Conservation (phyloP, 352 stramenopile genomes). For the Phytopythium helicoides region DNA sequence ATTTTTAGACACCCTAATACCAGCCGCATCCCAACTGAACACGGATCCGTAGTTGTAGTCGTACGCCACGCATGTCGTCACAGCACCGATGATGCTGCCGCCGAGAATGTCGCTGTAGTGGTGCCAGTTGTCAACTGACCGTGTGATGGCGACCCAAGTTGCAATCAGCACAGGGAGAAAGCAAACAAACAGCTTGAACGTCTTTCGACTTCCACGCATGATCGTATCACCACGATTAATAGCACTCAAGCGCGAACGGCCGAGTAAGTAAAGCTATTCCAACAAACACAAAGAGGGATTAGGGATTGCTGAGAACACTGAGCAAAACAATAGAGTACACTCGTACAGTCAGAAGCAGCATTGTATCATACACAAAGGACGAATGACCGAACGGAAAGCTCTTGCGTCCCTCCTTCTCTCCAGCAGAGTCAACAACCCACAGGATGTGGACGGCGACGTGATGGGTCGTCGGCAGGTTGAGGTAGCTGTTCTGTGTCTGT, state of each 20-base stretch:
- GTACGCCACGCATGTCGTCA: slow-evolving; percentile 38
- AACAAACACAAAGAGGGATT: slow-evolving; percentile 2
- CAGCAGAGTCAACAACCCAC: too few relatives aligned
- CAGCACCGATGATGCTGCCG: slow-evolving; percentile 48
- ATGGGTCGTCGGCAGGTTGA: too few relatives aligned
- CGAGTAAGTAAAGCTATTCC: slow-evolving; percentile 72
- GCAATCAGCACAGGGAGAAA: slow-evolving; percentile 59
- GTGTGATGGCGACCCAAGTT: slow-evolving; percentile 65
- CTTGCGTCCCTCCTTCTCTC: too few relatives aligned
- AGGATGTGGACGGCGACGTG: too few relatives aligned
- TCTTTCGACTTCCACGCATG: slow-evolving; percentile 42
- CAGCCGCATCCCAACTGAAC: slow-evolving; percentile 46
- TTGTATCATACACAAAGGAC: too few relatives aligned
- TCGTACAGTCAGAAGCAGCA: too few relatives aligned
- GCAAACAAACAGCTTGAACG: slow-evolving; percentile 65
- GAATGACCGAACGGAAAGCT: too few relatives aligned
- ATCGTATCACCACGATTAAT: slow-evolving; percentile 57
- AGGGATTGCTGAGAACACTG: too few relatives aligned
- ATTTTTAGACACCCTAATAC: too few relatives aligned
- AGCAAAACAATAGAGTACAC: too few relatives aligned
- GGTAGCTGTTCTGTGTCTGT: too few relatives aligned
- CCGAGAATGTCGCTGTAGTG: slow-evolving; percentile 75
- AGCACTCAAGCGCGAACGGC: slow-evolving; percentile 57
- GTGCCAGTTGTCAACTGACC: slow-evolving; percentile 79
- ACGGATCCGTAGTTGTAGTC: slow-evolving; percentile 64